These are phyloP conservation scores for Apiotrichum gracile DNA, from an alignment of 1,284 basidiomycete species.

Conservation along the genomic window DNA sequence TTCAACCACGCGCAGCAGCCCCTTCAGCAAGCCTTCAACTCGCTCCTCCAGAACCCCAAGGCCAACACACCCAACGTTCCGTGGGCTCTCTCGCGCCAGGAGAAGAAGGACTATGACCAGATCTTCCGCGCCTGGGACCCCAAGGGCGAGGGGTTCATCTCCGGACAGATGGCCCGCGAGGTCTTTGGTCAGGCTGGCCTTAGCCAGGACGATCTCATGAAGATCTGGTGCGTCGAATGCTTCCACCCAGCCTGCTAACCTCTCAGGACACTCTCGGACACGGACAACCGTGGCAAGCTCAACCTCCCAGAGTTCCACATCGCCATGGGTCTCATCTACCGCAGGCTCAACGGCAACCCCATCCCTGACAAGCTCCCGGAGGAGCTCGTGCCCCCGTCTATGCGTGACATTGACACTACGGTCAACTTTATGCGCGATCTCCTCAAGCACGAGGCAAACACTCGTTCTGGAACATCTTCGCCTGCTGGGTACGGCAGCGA, in stretches of 20 bases:
- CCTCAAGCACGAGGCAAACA: constrained; percentile 73
- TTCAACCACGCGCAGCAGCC: constrained; percentile 49
- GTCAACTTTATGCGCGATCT: constrained; percentile 88
- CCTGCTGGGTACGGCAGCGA: constrained; percentile 52
- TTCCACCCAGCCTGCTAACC: no score
- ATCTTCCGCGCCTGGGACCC: constrained; percentile 97
- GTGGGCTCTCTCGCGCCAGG: constrained; percentile 81
- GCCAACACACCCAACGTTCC: constrained; percentile 69
- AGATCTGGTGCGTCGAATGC: constrained; percentile 75
- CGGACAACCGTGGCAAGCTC: constrained; percentile 84
- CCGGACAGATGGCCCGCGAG: constrained; percentile 76
- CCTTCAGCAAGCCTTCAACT: constrained; percentile 54
- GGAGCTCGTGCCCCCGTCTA: constrained; percentile 89
- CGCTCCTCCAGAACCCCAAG: constrained; percentile 58
- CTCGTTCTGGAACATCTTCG: constrained; percentile 53
- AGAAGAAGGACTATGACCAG: constrained; percentile 95
- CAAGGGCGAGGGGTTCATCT: constrained; percentile 70
- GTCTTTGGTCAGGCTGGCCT: constrained; percentile 94
- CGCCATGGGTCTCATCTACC: constrained; percentile 97
- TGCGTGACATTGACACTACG: constrained; percentile 81
- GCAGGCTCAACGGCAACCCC: constrained; percentile 85
- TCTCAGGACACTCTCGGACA: constrained; percentile 76
- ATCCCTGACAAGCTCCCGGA: constrained; percentile 80
- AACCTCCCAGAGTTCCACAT: constrained; percentile 97
- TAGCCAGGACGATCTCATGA: constrained; percentile 81